Base-by-base conservation (phyloP, 768 basidiomycete species). In the Obba rivulosa region DNA sequence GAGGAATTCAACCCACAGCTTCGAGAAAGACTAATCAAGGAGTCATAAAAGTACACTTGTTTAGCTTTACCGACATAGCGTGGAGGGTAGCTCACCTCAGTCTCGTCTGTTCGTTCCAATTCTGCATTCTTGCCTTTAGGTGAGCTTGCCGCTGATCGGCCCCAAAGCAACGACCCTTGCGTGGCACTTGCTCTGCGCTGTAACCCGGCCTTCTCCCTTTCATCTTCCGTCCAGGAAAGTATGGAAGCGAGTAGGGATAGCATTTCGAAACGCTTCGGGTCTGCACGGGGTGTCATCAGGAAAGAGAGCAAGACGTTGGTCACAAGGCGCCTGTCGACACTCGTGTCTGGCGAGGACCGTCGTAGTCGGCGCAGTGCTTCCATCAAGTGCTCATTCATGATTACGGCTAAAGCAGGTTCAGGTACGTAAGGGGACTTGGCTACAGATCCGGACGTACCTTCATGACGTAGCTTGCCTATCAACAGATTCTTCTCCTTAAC, bases 221-320 rank as follows among this genome's bases (percentile, higher is more conserved):
- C 96, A 39, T 75, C 70, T 54, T 99, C 96, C 36, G 79, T 75
- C 96, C 96, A 99, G 1, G 80, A 82, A n/a, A 99, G 77, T 47
- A 99, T 84, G 10, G 92, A 87, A 3, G 89, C 78, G 13, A 99
- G 77, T 0, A 99, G 75, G 2, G 81, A 75, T 11, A 99, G 78
- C 85, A 99, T 98, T 67, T 99, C 96, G 65, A 95, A 99, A 2
- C 95, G 83, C 62, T 99, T 99, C 25, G 85, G 71, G 66, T 99
- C 96, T 24, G 83, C 87, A 4, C 96, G 83, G 4, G 93, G 90
- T 1, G 92, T 95, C 20, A 79, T 79, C 44, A 99, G 74, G 71
- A 96, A 99, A 0, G 85, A 84, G 17, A 98, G 75, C 14, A 99
- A 72, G 48, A 98, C 83, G 62, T 99, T 99, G 31, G 90, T 95